Evolutionary conservation across 345 rosid species (phyloP).

Genomic region (Laguncularia racemosa): DNA sequence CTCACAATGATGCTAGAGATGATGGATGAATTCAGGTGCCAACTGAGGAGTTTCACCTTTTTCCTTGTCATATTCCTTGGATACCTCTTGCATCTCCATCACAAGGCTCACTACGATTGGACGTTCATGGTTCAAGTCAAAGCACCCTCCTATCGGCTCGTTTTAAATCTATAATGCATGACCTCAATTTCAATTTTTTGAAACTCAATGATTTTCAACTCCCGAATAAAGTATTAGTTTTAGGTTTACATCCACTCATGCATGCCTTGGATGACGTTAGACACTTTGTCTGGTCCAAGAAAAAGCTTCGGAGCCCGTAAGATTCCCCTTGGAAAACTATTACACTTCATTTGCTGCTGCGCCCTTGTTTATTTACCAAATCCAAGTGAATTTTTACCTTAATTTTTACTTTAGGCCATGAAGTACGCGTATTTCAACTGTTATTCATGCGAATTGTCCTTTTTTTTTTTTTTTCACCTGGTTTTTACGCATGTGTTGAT

Average conservation of each 20-base stretch:
- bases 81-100: conserved; percentile 6
- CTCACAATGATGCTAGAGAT: neutral
- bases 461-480: no score
- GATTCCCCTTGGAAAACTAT: neutral
- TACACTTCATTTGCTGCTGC: neutral
- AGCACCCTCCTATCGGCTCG: conserved; percentile 14
- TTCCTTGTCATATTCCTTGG: neutral
- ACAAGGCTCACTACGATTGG: conserved; percentile 7
- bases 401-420: no score
- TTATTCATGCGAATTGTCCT: no score
- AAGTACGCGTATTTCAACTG: no score
- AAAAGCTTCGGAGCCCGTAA: conserved; percentile 10
- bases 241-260: conserved; percentile 6
- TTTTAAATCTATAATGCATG: neutral
- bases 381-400: no score
- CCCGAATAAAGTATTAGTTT: neutral
- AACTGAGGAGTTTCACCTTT: neutral
- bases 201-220: no score
- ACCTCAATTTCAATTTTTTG: neutral
- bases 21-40: neutral
- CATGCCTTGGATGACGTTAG: conserved; percentile 10
- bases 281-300: conserved; percentile 9
- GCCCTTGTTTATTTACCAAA: no score
- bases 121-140: conserved; percentile 25
- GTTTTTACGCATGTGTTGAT: no score